Evolutionary conservation across 2,329 filamentous ascomycete genomes (phyloP).

Genomic region (Parascedosporium putredinis): DNA sequence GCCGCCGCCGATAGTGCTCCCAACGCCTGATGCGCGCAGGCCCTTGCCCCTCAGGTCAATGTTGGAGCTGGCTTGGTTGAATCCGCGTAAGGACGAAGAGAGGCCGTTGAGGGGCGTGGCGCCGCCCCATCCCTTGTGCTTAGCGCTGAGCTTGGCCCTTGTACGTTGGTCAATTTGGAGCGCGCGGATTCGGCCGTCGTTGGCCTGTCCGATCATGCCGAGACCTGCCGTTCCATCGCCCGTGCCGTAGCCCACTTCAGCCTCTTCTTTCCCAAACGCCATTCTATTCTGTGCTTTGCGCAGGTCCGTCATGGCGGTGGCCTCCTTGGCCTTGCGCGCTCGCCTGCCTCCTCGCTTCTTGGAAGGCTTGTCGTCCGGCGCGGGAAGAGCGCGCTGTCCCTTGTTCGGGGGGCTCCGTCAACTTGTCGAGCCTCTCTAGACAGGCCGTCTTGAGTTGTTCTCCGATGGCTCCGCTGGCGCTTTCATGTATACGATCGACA

Average conservation of each 20-base stretch:
- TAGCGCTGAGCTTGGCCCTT: slow-evolving; percentile 83
- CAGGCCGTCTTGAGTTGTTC: slow-evolving; percentile 74
- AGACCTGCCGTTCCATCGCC: slow-evolving; percentile 79
- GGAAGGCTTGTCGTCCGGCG: slow-evolving; percentile 89
- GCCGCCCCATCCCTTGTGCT: slow-evolving; percentile 90
- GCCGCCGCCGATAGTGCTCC: slow-evolving; percentile 49
- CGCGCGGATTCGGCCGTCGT: slow-evolving; percentile 80
- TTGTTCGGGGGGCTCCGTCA: slow-evolving; percentile 91
- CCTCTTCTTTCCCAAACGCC: slow-evolving; percentile 92
- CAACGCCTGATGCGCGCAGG: slow-evolving; percentile 72
- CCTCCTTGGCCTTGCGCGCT: slow-evolving; percentile 91
- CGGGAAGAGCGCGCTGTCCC: slow-evolving; percentile 73
- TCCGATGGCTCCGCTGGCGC: slow-evolving; percentile 71
- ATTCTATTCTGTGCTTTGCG: slow-evolving; percentile 94
- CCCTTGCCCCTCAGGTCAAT: slow-evolving; percentile 69
- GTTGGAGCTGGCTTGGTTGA: slow-evolving; percentile 54
- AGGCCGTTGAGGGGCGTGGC: slow-evolving; percentile 54
- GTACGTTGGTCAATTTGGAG: slow-evolving; percentile 89
- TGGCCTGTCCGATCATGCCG: slow-evolving; percentile 87
- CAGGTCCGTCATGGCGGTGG: slow-evolving; percentile 91
- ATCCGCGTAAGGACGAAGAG: slow-evolving; percentile 73
- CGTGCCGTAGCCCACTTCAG: slow-evolving; percentile 80
- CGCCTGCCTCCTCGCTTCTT: slow-evolving; percentile 84
- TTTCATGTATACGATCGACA: slow-evolving; percentile 76
- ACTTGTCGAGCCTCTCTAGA: slow-evolving; percentile 77